A percentile compares a stretch with the other conserved stretches of the same genome.
phyloP scores from a whole-genome alignment of 2,329 filamentous ascomycete species.

The Fusarium buxicola region DNA sequence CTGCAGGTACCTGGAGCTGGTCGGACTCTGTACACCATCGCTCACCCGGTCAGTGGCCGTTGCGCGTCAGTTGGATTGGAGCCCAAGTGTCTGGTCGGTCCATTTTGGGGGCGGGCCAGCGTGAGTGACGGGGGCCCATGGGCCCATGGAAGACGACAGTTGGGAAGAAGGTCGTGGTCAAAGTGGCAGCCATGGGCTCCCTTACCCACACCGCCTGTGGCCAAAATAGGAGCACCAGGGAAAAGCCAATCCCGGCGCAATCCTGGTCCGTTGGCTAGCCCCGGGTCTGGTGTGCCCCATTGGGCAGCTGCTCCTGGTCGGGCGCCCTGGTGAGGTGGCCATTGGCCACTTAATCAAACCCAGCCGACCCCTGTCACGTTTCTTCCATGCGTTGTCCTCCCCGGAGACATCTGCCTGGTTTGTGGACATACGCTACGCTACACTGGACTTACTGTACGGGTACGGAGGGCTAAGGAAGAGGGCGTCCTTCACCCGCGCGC shows the following conservation, averaged over 20 bases:
- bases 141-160: conserved; percentile 32
- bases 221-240: conserved; percentile 47
- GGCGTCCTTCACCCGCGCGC: conserved; percentile 14
- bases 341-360: conserved; percentile 67
- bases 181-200: conserved; percentile 17
- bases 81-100: conserved; percentile 36
- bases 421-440: conserved; percentile 29
- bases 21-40: conserved; percentile 28
- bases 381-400: conserved; percentile 63
- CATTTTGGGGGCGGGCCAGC: conserved; percentile 41
- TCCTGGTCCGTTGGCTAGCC: conserved; percentile 58
- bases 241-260: conserved; percentile 52
- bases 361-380: conserved; percentile 62
- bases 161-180: conserved; percentile 16
- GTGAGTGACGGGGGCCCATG: conserved; percentile 34
- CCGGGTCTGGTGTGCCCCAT: conserved; percentile 61
- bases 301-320: conserved; percentile 61
- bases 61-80: conserved; percentile 42
- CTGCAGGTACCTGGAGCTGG: conserved; percentile 33
- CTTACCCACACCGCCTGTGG: conserved; percentile 50
- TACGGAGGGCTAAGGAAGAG: conserved; percentile 19
- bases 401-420: conserved; percentile 43
- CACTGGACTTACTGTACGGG: conserved; percentile 30
- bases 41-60: conserved; percentile 34
- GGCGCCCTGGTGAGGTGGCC: conserved; percentile 51